Evolutionary conservation across 1,139 yeast genomes (phyloP).

Genomic region (Eremothecium coryli): DNA sequence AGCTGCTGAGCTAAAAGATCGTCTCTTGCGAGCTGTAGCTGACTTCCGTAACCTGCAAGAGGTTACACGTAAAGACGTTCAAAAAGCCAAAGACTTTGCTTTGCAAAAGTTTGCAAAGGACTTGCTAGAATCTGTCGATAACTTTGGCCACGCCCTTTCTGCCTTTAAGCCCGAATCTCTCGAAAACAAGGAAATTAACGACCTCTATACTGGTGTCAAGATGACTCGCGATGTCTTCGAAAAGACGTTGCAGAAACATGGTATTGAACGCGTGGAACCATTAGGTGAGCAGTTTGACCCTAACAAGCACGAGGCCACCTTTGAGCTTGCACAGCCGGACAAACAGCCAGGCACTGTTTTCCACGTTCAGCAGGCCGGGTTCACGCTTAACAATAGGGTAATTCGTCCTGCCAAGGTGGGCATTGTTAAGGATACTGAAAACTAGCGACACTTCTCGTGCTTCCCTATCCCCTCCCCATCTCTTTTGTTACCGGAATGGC

Average conservation of each 20-base stretch:
- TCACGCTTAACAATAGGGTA: slow-evolving; percentile 76
- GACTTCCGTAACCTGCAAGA: slow-evolving; percentile 92
- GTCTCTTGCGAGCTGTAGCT: slow-evolving; percentile 74
- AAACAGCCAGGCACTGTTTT: slow-evolving; percentile 90
- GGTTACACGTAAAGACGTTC: slow-evolving; percentile 76
- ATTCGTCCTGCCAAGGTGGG: slow-evolving; percentile 97
- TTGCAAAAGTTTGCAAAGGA: slow-evolving; percentile 90
- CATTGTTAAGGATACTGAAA: slow-evolving; percentile 55
- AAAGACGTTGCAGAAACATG: slow-evolving; percentile 74
- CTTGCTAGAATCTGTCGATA: slow-evolving; percentile 80
- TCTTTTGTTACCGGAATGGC: neutral
- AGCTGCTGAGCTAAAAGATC: slow-evolving; percentile 71
- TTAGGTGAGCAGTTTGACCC: slow-evolving; percentile 84
- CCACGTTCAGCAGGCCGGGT: slow-evolving; percentile 89
- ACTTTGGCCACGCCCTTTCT: slow-evolving; percentile 77
- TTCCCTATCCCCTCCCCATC: neutral
- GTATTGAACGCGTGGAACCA: slow-evolving; percentile 74
- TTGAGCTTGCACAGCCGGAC: slow-evolving; percentile 79
- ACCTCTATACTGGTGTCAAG: slow-evolving; percentile 78
- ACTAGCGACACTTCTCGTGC: slow-evolving; percentile 9
- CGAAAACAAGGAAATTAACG: slow-evolving; percentile 52
- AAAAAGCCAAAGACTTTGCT: slow-evolving; percentile 85
- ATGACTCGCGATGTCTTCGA: slow-evolving; percentile 86
- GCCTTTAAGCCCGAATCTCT: slow-evolving; percentile 61
- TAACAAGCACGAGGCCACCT: slow-evolving; percentile 86